Evolutionary conservation across 108 stramenopile genomes (phyloP).

Genomic region (Fragilaria crotonensis): DNA sequence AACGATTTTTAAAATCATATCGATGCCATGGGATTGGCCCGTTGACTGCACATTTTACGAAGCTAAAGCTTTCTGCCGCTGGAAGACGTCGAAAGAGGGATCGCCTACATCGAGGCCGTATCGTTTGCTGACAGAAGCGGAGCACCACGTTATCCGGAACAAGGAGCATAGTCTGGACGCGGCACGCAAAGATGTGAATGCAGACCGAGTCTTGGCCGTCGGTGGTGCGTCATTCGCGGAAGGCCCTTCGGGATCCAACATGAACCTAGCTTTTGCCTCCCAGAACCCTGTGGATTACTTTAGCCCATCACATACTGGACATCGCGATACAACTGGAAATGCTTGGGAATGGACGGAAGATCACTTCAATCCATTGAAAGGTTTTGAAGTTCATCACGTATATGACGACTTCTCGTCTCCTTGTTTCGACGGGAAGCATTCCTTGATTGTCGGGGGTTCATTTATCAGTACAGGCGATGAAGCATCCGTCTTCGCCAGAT

Average conservation of each 20-base stretch:
- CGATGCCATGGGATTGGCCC: slow-evolving; percentile 92
- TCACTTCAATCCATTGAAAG: slow-evolving; percentile 84
- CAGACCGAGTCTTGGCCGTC: slow-evolving; percentile 66
- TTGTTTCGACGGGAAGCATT: slow-evolving; percentile 94
- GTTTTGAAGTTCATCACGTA: slow-evolving; percentile 79
- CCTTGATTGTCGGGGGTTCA: slow-evolving; percentile 90
- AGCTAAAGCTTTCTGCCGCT: slow-evolving; percentile 84
- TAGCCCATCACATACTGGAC: slow-evolving; percentile 61
- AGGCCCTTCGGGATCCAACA: slow-evolving; percentile 47
- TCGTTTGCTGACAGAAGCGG: slow-evolving; percentile 85
- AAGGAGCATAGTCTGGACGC: slow-evolving; percentile 51
- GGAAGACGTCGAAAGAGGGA: slow-evolving; percentile 71
- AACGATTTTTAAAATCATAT: slow-evolving; percentile 78
- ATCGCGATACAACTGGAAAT: slow-evolving; percentile 82
- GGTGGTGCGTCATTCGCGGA: slow-evolving; percentile 52
- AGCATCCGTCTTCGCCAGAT: slow-evolving; percentile 87
- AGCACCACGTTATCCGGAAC: slow-evolving; percentile 82
- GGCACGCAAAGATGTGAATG: slow-evolving; percentile 38
- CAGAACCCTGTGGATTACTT: slow-evolving; percentile 74
- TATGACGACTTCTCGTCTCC: slow-evolving; percentile 94
- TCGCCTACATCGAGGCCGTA: slow-evolving; percentile 52
- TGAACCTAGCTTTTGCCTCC: slow-evolving; percentile 77
- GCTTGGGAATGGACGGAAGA: slow-evolving; percentile 97
- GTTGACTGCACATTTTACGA: slow-evolving; percentile 95
- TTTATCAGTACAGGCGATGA: slow-evolving; percentile 92